Evolutionary conservation across 805 yeast genomes (phyloP).

Genomic region (Saturnispora ahearnii): DNA sequence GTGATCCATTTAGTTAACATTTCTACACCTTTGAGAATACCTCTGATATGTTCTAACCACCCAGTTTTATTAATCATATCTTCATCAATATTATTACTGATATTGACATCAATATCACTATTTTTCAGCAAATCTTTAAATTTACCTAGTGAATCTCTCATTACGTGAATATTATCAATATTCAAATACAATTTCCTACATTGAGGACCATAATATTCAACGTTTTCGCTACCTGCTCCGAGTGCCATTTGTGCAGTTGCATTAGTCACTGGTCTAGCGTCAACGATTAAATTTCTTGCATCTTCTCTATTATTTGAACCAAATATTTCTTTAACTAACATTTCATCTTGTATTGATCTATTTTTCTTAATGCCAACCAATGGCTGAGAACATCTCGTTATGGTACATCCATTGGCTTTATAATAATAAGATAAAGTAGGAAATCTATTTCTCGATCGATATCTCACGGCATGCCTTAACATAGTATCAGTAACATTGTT

Average conservation of each 20-base stretch:
- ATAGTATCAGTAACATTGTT: conserved; percentile 71
- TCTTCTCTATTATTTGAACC: conserved; percentile 38
- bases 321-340: conserved; percentile 65
- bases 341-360: conserved; percentile 88
- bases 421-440: conserved; percentile 79
- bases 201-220: conserved; percentile 68
- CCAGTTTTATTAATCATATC: conserved; percentile 53
- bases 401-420: conserved; percentile 59
- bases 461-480: conserved; percentile 73
- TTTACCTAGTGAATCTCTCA: conserved; percentile 72
- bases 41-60: conserved; percentile 70
- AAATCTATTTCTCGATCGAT: conserved; percentile 74
- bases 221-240: conserved; percentile 96
- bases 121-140: conserved; percentile 56
- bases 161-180: conserved; percentile 91
- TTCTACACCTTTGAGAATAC: conserved; percentile 67
- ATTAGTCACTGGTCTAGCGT: conserved; percentile 86
- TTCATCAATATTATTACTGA: conserved; percentile 39
- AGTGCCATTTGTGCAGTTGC: conserved; percentile 95
- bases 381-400: conserved; percentile 89
- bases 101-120: conserved; percentile 54
- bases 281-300: conserved; percentile 59
- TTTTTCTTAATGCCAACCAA: conserved; percentile 82
- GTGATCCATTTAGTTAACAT: conserved; percentile 74
- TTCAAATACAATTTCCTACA: conserved; percentile 61